Conservation (phyloP, 345 rosid species). For the Eutrema yunnanense region DNA sequence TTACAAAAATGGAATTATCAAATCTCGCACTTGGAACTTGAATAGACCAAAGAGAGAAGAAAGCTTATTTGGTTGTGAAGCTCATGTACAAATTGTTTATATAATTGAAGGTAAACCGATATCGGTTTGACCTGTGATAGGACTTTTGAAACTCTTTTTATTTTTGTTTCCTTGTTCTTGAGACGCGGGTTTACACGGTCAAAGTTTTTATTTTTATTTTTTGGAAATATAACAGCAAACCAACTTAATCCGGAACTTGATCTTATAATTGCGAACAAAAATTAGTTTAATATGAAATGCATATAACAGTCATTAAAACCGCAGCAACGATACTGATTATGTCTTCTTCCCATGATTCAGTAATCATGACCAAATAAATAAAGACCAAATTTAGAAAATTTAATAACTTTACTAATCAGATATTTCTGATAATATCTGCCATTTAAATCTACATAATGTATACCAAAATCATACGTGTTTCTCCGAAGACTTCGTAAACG, state of each 20-base stretch:
- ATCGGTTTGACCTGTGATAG: background rate
- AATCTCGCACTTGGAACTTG: background rate
- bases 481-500: slow-evolving; percentile 23
- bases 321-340: background rate
- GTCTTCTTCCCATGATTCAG: background rate
- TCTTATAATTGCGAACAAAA: background rate
- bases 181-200: slow-evolving; percentile 1
- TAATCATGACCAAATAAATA: background rate
- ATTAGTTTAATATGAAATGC: background rate
- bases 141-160: background rate
- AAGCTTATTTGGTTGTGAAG: background rate
- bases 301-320: background rate
- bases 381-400: background rate
- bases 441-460: background rate
- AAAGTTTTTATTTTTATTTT: background rate
- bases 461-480: background rate
- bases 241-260: background rate
- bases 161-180: background rate
- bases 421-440: background rate
- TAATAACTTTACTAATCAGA: background rate
- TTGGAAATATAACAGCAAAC: background rate
- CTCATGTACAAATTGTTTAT: background rate
- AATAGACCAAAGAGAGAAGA: background rate
- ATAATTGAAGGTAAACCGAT: background rate
- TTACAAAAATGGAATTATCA: background rate